Percentiles rank a stretch among this genome's conserved stretches.
Conservation (phyloP, 2,329 filamentous ascomycete species). For the Magnaporthiopsis incrustans region DNA sequence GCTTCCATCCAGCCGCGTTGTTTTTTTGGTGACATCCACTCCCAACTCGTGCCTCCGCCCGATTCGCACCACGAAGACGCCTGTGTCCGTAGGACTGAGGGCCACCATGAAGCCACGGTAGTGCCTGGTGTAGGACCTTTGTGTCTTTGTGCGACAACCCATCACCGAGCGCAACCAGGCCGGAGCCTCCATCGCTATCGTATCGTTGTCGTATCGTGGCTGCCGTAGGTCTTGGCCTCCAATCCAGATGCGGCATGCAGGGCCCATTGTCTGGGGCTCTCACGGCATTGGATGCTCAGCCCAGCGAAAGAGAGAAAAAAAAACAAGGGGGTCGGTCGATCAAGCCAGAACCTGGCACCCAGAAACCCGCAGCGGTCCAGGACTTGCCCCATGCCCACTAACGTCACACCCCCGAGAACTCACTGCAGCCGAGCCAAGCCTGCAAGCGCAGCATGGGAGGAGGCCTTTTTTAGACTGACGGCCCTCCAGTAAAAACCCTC, state of each 20-base stretch:
- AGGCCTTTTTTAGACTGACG: neutral
- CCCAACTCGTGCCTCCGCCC: neutral
- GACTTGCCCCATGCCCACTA: neutral
- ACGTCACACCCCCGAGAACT: neutral
- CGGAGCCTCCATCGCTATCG: too few relatives aligned
- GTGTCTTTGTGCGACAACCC: neutral
- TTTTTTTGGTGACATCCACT: neutral
- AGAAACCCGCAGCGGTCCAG: neutral
- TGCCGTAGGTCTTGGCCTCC: neutral
- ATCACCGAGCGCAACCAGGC: neutral
- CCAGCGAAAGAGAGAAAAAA: neutral
- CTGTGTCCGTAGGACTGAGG: neutral
- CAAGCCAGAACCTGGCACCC: neutral
- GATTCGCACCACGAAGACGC: neutral
- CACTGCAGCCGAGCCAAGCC: neutral
- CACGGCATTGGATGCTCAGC: neutral
- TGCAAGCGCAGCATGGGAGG: neutral
- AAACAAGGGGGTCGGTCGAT: neutral
- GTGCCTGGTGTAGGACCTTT: neutral
- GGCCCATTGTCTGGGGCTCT: too few relatives aligned
- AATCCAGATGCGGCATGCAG: neutral
- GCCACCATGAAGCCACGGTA: neutral
- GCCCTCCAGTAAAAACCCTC: too few relatives aligned
- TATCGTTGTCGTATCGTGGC: neutral
- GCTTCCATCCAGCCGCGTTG: neutral